Base-by-base conservation (phyloP, 257 asterid species). In the Forsythia viridissima region DNA sequence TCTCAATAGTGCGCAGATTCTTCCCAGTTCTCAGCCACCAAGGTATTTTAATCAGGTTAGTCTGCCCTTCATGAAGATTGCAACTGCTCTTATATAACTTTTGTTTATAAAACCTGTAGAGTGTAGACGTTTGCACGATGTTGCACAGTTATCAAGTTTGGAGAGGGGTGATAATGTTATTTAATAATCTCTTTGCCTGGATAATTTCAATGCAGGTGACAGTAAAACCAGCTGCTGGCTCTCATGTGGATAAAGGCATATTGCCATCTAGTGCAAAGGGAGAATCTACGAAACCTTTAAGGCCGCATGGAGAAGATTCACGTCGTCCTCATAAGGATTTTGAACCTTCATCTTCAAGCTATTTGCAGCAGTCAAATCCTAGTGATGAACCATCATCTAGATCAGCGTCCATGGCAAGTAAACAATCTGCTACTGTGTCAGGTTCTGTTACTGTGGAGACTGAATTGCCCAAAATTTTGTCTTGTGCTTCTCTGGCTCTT, bases 11-110 rank as follows among this genome's bases (percentile, higher is more conserved):
- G 55, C 88, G 46, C 93, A 85, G 66, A 75, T 77, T 75, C 88
- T 88, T 39, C 87, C 94, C 46, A 55, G 83, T 81, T 82, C 97
- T 30, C 99, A 90, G 85, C 93, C 92, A 10, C 87, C 84, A 44
- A 89, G 96, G 83, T 39, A 75, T 24, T 75, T 80, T 86, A 90
- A 77, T 84, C 97, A 96, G 98, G 99, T 96, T 75, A 74, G 76
- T 84, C 57, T 39, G 78, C 43, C 30, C 44, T 72, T 81, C 36
- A 38, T 44, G 69, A 73, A 74, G 73, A 66, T 36, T 77, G 30
- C 12, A 61, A 9, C 71, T 75, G 36, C 61, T 82, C 30, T 15
- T 52, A 55, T 34, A 44, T 44, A 18, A 70, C 42, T 39, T 57
- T 43, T 21, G 46, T 36, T 61, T 8, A 51, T 7, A 75, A 68